phyloP scores from a whole-genome alignment of 306 rosid species.

The Vigna trinervia region DNA sequence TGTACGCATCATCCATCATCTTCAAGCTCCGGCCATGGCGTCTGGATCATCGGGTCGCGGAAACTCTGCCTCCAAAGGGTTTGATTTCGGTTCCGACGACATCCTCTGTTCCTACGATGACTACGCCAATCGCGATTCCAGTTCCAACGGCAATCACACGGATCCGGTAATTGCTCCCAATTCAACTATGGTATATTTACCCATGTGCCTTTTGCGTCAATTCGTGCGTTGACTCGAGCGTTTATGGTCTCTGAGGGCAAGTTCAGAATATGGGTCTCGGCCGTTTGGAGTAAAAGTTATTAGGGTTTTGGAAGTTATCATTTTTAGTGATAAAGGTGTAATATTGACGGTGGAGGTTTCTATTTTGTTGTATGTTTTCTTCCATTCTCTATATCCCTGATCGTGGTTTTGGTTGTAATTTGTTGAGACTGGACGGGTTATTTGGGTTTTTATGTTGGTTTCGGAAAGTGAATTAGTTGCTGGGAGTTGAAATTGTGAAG shows the following conservation, averaged over 20 bases:
- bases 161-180: constrained; percentile 62
- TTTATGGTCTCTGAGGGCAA: not conserved
- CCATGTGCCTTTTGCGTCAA: constrained; percentile 1
- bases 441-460: constrained; percentile 1
- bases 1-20: constrained; percentile 39
- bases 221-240: constrained; percentile 30
- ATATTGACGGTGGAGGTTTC: constrained; percentile 21
- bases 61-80: constrained; percentile 75
- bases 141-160: constrained; percentile 67
- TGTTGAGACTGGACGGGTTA: not conserved
- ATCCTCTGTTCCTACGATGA: constrained; percentile 94
- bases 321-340: not conserved
- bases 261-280: constrained; percentile 26
- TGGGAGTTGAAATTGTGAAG: not conserved
- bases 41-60: constrained; percentile 89
- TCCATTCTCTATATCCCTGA: not conserved
- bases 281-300: not conserved
- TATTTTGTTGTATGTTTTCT: not conserved
- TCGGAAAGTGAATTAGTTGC: not conserved
- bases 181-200: constrained; percentile 58
- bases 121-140: constrained; percentile 66
- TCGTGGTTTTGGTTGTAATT: constrained; percentile 25
- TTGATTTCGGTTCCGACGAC: constrained; percentile 88
- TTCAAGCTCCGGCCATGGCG: constrained; percentile 63
- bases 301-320: constrained; percentile 49